phyloP scores from a whole-genome alignment of 495 filamentous ascomycete genomes.

The Podospora anserina region DNA sequence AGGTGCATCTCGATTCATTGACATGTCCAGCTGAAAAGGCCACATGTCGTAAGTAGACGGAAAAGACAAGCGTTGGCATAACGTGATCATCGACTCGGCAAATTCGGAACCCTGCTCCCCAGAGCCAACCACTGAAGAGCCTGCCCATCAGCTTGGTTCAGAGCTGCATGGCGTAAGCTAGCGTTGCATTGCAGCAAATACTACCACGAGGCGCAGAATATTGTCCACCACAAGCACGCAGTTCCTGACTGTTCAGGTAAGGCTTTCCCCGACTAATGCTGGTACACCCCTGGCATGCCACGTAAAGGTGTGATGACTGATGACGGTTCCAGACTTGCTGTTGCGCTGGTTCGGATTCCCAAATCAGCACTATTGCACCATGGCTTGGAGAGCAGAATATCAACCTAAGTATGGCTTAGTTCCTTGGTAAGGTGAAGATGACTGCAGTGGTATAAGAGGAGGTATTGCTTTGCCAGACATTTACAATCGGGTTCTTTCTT shows the following conservation, averaged over 20 bases:
- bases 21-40: too few relatives aligned
- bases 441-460: background rate
- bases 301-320: background rate
- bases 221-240: background rate
- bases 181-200: background rate
- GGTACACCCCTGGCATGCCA: background rate
- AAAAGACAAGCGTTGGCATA: too few relatives aligned
- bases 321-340: background rate
- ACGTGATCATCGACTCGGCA: too few relatives aligned
- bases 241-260: too few relatives aligned
- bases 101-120: too few relatives aligned
- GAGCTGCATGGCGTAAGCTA: background rate
- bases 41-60: too few relatives aligned
- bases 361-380: background rate
- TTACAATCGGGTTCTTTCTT: background rate
- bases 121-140: too few relatives aligned
- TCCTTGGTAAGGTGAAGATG: background rate
- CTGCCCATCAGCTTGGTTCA: too few relatives aligned
- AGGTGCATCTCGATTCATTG: too few relatives aligned
- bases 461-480: background rate
- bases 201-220: background rate
- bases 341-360: background rate
- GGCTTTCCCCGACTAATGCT: too few relatives aligned
- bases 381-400: background rate
- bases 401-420: background rate